Evolutionary conservation across 2,329 filamentous ascomycete species (phyloP).

Genomic region (Xylaria sp.): DNA sequence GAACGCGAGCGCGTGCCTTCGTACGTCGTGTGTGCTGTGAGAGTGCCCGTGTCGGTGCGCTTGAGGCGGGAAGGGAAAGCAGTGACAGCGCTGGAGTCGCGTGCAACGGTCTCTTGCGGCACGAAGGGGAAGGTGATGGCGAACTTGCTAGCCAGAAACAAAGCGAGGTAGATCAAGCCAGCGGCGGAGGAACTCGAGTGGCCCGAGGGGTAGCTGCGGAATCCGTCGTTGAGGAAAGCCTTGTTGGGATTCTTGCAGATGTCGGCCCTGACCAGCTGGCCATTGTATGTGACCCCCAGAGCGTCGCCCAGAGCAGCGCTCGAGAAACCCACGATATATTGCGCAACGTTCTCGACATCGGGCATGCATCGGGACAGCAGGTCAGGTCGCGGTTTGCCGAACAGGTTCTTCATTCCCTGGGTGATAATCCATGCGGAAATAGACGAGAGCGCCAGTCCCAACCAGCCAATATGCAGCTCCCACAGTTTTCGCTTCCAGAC

Average conservation of each 20-base stretch:
- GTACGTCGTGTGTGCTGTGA: conserved; percentile 28
- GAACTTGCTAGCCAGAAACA: conserved; percentile 83
- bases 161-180: conserved; percentile 76
- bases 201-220: conserved; percentile 76
- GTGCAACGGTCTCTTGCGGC: conserved; percentile 41
- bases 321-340: conserved; percentile 53
- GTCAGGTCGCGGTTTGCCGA: conserved; percentile 71
- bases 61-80: conserved; percentile 71
- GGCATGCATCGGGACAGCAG: conserved; percentile 74
- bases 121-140: conserved; percentile 68
- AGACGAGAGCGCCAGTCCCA: conserved; percentile 71
- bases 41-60: conserved; percentile 14
- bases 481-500: conserved; percentile 80
- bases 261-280: conserved; percentile 64
- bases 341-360: conserved; percentile 57
- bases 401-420: conserved; percentile 75
- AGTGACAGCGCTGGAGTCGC: conserved; percentile 47
- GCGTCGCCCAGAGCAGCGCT: conserved; percentile 35
- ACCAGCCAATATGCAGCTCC: conserved; percentile 82
- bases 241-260: conserved; percentile 68
- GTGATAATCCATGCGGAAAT: conserved; percentile 74
- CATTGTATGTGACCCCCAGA: conserved; percentile 36
- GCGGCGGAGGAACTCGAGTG: conserved; percentile 71
- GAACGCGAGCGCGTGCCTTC: conserved; percentile 30
- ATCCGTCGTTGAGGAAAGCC: conserved; percentile 67